phyloP scores from a whole-genome alignment of 192 early-diverging fungal genomes.

The Diversispora epigaea region DNA sequence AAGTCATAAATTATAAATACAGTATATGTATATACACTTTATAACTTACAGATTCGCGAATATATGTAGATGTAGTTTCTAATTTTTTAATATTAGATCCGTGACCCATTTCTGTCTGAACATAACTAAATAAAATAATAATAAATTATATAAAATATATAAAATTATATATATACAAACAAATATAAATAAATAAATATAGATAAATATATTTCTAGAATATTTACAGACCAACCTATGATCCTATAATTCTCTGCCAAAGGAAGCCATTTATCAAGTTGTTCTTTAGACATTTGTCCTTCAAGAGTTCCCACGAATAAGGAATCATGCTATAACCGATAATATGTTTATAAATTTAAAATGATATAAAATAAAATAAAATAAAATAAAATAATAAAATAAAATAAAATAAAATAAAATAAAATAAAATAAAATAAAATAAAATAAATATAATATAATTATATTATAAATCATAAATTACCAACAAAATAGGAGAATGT shows the following conservation, averaged over 20 bases:
- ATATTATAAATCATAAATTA: slow-evolving; percentile 29
- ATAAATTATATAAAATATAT: neutral
- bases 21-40: too few species aligned
- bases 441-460: slow-evolving; percentile 35
- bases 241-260: slow-evolving; percentile 62
- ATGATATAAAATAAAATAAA: neutral
- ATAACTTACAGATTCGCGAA: slow-evolving; percentile 49
- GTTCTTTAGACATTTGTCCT: slow-evolving; percentile 43
- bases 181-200: neutral
- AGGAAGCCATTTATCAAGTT: slow-evolving; percentile 42
- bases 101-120: slow-evolving; percentile 61
- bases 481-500: slow-evolving; percentile 47
- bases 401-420: slow-evolving; percentile 26
- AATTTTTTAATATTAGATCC: slow-evolving; percentile 81
- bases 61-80: slow-evolving; percentile 85
- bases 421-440: slow-evolving; percentile 17
- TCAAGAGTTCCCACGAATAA: slow-evolving; percentile 44
- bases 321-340: slow-evolving; percentile 35
- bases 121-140: slow-evolving; percentile 40
- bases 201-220: neutral
- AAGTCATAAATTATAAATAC: neutral
- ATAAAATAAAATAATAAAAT: neutral
- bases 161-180: neutral
- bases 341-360: slow-evolving; percentile 13
- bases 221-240: slow-evolving; percentile 51